These are phyloP conservation scores for Mycena polygramma DNA, from an alignment of 768 basidiomycete species.

Conservation along the genomic window DNA sequence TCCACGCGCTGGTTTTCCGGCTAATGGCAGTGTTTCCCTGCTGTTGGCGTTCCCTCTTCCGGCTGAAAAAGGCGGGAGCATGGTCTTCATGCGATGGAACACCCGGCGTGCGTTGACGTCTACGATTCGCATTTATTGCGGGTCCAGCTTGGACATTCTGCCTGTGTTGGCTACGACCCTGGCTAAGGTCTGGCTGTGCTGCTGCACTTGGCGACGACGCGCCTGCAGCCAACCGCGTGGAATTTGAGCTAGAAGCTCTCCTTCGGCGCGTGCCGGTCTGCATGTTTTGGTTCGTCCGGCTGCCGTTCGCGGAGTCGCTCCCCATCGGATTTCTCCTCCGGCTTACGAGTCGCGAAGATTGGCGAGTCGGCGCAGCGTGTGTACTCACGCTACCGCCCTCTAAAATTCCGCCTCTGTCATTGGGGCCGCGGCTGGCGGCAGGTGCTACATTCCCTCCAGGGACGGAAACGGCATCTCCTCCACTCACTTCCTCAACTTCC, in stretches of 20 bases:
- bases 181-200: not conserved
- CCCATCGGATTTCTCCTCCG: not conserved
- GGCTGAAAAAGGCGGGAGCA: slow-evolving; percentile 10
- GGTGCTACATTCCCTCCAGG: slow-evolving; percentile 11
- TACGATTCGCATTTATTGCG: too few species aligned
- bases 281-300: not conserved
- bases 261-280: not conserved
- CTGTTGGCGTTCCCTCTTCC: slow-evolving; percentile 9
- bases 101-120: too few species aligned
- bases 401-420: slow-evolving; percentile 16
- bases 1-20: not conserved
- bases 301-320: not conserved
- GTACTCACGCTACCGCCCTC: slow-evolving; percentile 7
- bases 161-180: not conserved
- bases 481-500: slow-evolving; percentile 21
- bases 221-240: not conserved
- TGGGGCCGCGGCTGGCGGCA: slow-evolving; percentile 8
- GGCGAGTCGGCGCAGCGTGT: not conserved
- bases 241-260: not conserved
- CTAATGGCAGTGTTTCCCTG: not conserved
- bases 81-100: too few species aligned
- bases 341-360: not conserved
- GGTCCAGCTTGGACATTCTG: not conserved
- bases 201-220: not conserved
- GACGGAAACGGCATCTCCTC: slow-evolving; percentile 10